Evolutionary conservation across 176 grass and related monocot genomes (phyloP).

Genomic region (Hordeum marinum): DNA sequence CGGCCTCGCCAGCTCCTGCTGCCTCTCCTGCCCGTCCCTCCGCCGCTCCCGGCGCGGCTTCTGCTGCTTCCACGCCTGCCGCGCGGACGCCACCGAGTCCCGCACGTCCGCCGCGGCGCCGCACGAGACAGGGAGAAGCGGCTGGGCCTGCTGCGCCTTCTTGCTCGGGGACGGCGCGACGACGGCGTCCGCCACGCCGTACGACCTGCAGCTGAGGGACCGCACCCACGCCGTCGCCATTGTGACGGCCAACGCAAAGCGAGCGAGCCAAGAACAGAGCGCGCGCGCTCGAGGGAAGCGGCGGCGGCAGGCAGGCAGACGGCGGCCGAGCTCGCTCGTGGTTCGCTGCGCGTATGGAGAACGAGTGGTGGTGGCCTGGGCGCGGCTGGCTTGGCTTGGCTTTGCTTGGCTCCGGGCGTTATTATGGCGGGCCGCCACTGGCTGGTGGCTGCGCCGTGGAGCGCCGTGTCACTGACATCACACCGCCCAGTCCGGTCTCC

Average conservation of each 20-base stretch:
- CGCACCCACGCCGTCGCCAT: conserved; percentile 78
- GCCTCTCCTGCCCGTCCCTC: background rate
- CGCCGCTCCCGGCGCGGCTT: conserved; percentile 19
- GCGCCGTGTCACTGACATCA: conserved; percentile 17
- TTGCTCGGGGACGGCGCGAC: conserved; percentile 1
- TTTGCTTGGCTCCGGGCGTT: conserved; percentile 37
- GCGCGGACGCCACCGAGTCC: conserved; percentile 27
- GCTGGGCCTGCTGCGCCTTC: background rate
- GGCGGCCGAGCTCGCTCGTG: background rate
- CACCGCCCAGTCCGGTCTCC: background rate
- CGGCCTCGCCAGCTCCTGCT: background rate
- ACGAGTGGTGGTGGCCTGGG: conserved; percentile 19
- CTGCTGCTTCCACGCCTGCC: conserved; percentile 18
- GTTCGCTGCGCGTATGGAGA: conserved; percentile 2
- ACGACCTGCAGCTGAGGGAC: conserved; percentile 63
- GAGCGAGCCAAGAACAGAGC: background rate
- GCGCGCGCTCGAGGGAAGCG: background rate
- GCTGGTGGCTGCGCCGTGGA: conserved; percentile 9
- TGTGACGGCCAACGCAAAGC: conserved; percentile 9
- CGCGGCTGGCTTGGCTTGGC: conserved; percentile 2
- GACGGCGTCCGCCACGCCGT: conserved; percentile 50
- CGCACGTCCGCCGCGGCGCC: conserved; percentile 29
- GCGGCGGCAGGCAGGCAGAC: background rate
- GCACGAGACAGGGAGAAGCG: conserved; percentile 29
- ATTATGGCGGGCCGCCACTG: conserved; percentile 28